phyloP scores from a whole-genome alignment of 768 basidiomycete species.

The Lepiota venenata region DNA sequence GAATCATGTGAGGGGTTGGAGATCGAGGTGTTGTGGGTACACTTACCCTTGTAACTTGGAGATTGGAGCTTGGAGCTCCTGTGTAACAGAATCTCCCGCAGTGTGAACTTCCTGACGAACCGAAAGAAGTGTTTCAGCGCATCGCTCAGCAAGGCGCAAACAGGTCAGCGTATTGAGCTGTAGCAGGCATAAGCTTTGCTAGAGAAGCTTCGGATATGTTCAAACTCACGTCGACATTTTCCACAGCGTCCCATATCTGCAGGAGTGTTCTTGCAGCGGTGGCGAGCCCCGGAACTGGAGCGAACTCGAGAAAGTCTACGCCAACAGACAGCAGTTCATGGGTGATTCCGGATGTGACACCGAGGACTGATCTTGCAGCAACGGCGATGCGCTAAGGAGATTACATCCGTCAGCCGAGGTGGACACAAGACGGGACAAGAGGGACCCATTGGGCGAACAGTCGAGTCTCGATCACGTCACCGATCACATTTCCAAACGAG shows the following conservation, averaged over 20 bases:
- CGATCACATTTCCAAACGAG: background rate
- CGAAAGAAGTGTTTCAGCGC: constrained; percentile 53
- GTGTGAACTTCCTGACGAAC: constrained; percentile 50
- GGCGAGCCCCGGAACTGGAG: constrained; percentile 50
- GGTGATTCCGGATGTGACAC: constrained; percentile 29
- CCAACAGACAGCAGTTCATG: constrained; percentile 33
- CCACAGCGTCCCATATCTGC: constrained; percentile 52
- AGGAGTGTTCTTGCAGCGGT: constrained; percentile 45
- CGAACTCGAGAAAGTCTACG: constrained; percentile 36
- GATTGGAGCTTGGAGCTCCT: constrained; percentile 44
- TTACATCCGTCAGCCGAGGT: background rate
- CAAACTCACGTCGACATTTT: constrained; percentile 49
- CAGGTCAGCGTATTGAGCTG: constrained; percentile 57
- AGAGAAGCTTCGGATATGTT: background rate
- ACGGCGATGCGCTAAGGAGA: constrained; percentile 27
- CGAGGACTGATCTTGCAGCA: constrained; percentile 30
- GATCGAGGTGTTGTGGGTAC: no score
- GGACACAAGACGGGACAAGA: background rate
- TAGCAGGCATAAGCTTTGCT: background rate
- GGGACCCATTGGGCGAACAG: background rate
- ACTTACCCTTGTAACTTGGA: constrained; percentile 40
- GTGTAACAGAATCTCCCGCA: constrained; percentile 37
- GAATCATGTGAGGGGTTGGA: background rate
- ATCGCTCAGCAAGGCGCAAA: constrained; percentile 58
- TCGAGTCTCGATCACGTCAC: background rate